Base-by-base conservation (phyloP, 148 eudicot species). In the Suaeda aralocaspica region DNA sequence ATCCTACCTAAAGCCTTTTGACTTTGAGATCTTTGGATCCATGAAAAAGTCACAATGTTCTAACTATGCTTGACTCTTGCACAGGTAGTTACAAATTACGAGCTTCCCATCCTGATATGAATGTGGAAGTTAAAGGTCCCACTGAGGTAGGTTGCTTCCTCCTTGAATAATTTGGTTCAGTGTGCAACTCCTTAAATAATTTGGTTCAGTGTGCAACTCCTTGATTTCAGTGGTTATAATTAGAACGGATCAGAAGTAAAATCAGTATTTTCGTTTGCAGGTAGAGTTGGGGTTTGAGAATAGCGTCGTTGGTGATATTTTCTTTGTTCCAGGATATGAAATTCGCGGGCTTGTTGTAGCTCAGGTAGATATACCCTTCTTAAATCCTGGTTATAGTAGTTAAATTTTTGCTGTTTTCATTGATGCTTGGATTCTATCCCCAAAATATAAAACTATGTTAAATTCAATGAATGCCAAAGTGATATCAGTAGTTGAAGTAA, bases 211-310 rank as follows among this genome's bases (percentile, higher is more conserved):
- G 66, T 68, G 51, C 57, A 63, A 24, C 63, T 34, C 42, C 21
- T 59, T 49, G 25, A 36, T 24, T 50, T 33, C 50, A 39, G 10
- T 44, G 70, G 58, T 34, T 48, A 14, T 16, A 51, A 44, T 53
- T 31, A 5, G 31, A 21, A 65, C 59, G 63, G 10, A 51, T 29
- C 57, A 18, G 36, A 59, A 21, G 3, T 66, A 68, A 60, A 53
- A 29, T 53, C 52, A 21, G 19, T 51, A 61, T 26, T 48, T n/a
- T 49, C 10, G 34, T 31, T 21, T 74, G 86, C 89, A 95, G 99
- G 92, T 95, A 63, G 96, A 95, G 75, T 59, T 95, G 80, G 99
- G 96, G 6, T 95, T 95, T 74, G 91, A 81, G 59, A 91, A 95
- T 74, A 76, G 80, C 66, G 78, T 82, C 56, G 81, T 95, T 72